A percentile compares a stretch with the other conserved stretches of the same genome.
Conservation (phyloP, 2,329 filamentous ascomycete genomes). For the Whalleya microplaca region DNA sequence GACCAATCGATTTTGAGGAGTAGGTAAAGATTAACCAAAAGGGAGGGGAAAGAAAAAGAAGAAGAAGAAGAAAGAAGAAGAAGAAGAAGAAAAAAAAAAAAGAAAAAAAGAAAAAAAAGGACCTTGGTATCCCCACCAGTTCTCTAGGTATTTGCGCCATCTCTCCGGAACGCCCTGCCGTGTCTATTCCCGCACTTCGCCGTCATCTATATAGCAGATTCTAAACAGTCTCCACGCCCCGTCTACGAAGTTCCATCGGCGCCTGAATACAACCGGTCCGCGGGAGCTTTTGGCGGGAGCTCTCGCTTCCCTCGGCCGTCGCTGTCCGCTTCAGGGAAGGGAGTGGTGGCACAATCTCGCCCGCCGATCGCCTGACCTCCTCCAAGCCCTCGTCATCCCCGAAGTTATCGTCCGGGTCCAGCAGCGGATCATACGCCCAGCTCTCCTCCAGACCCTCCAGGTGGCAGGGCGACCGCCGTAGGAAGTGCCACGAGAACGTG, state of each 20-base stretch:
- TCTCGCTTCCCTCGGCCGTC: slow-evolving; percentile 39
- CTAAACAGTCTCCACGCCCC: slow-evolving; percentile 44
- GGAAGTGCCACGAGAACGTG: slow-evolving; percentile 59
- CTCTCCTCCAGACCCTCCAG: slow-evolving; percentile 57
- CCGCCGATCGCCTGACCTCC: slow-evolving; percentile 47
- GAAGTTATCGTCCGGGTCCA: slow-evolving; percentile 49
- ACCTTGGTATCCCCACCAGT: neutral
- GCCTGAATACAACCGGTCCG: slow-evolving; percentile 45
- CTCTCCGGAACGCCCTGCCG: slow-evolving; percentile 11
- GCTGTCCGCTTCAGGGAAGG: slow-evolving; percentile 53
- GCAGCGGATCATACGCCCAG: slow-evolving; percentile 55
- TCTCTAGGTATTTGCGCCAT: neutral
- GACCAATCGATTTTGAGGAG: neutral
- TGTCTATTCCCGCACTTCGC: slow-evolving; percentile 20
- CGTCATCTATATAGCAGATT: slow-evolving; percentile 26
- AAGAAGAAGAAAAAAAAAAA: neutral
- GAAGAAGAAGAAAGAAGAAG: neutral
- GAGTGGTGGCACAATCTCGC: slow-evolving; percentile 48
- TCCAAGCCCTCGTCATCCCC: slow-evolving; percentile 43
- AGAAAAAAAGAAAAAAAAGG: neutral
- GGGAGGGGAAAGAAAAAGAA: neutral
- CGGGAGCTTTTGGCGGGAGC: slow-evolving; percentile 42
- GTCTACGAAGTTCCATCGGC: slow-evolving; percentile 45
- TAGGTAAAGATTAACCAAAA: neutral
- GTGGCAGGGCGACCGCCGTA: slow-evolving; percentile 52